A percentile compares a stretch with the other conserved stretches of the same genome.
Evolutionary conservation across 495 filamentous ascomycete genomes (phyloP).

Genomic region (Penicillium tannophilum): DNA sequence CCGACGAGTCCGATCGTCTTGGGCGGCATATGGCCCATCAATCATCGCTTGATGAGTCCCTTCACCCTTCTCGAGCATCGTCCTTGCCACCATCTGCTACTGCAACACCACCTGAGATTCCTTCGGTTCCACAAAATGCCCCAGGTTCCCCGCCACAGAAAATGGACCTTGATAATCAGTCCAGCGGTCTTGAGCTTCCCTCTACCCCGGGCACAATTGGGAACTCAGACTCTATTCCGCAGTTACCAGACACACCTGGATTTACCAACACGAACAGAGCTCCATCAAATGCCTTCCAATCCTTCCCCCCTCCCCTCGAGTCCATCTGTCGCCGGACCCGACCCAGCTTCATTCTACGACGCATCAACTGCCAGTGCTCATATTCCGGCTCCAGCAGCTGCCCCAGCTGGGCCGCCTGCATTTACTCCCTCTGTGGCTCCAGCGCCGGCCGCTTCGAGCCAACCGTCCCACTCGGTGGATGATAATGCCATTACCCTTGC

Average conservation of each 20-base stretch:
- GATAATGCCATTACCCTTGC: constrained; percentile 76
- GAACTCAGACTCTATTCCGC: constrained; percentile 25
- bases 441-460: constrained; percentile 23
- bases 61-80: constrained; percentile 53
- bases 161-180: constrained; percentile 23
- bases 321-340: constrained; percentile 29
- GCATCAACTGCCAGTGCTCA: constrained; percentile 22
- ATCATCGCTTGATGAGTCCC: constrained; percentile 49
- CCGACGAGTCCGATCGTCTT: constrained; percentile 49
- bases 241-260: constrained; percentile 45
- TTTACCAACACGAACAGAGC: constrained; percentile 18
- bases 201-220: constrained; percentile 41
- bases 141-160: constrained; percentile 21
- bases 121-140: constrained; percentile 27
- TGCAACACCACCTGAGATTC: constrained; percentile 23
- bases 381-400: constrained; percentile 28
- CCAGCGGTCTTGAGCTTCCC: constrained; percentile 39
- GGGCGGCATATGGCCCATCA: constrained; percentile 37
- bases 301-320: constrained; percentile 44
- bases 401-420: constrained; percentile 23
- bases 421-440: constrained; percentile 21
- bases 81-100: constrained; percentile 39
- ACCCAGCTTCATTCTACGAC: constrained; percentile 39
- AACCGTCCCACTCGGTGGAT: constrained; percentile 51
- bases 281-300: constrained; percentile 40